Percentiles rank a stretch among this genome's conserved stretches.
These are phyloP conservation scores for Chalciporus piperatus DNA, from an alignment of 768 basidiomycete species.

Conservation along the genomic window DNA sequence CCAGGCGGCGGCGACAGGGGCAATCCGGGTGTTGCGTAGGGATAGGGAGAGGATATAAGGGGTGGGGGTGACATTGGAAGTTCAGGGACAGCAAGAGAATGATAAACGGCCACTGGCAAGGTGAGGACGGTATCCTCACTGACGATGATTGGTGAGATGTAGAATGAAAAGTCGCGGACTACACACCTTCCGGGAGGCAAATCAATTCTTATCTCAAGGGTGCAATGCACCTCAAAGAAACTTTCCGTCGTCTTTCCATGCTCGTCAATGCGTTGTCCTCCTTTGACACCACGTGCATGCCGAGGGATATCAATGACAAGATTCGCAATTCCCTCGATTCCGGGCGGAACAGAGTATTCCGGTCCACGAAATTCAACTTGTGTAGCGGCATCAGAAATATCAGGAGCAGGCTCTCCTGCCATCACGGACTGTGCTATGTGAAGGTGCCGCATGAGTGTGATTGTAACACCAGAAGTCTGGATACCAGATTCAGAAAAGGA, in stretches of 20 bases:
- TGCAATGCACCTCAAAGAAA: slow-evolving; percentile 68
- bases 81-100: slow-evolving; percentile 57
- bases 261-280: slow-evolving; percentile 58
- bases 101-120: slow-evolving; percentile 62
- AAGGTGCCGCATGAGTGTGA: slow-evolving; percentile 60
- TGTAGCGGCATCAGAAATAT: slow-evolving; percentile 64
- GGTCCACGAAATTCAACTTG: slow-evolving; percentile 69
- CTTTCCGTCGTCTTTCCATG: slow-evolving; percentile 42
- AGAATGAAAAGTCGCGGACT: slow-evolving; percentile 5
- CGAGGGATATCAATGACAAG: slow-evolving; percentile 79
- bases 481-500: neutral
- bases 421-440: slow-evolving; percentile 44
- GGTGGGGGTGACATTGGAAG: slow-evolving; percentile 29
- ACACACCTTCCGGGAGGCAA: slow-evolving; percentile 67
- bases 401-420: slow-evolving; percentile 26
- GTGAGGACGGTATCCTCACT: slow-evolving; percentile 72
- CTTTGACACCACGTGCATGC: slow-evolving; percentile 59
- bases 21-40: slow-evolving; percentile 15
- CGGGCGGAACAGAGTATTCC: slow-evolving; percentile 73
- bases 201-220: slow-evolving; percentile 58
- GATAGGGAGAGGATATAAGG: slow-evolving; percentile 15
- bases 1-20: slow-evolving; percentile 27
- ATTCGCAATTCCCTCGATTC: slow-evolving; percentile 73
- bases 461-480: slow-evolving; percentile 66
- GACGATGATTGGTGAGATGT: slow-evolving; percentile 9